A percentile compares a stretch with the other conserved stretches of the same genome.
Evolutionary conservation across 768 basidiomycete genomes (phyloP).

Genomic region (Kwoniella sp.): DNA sequence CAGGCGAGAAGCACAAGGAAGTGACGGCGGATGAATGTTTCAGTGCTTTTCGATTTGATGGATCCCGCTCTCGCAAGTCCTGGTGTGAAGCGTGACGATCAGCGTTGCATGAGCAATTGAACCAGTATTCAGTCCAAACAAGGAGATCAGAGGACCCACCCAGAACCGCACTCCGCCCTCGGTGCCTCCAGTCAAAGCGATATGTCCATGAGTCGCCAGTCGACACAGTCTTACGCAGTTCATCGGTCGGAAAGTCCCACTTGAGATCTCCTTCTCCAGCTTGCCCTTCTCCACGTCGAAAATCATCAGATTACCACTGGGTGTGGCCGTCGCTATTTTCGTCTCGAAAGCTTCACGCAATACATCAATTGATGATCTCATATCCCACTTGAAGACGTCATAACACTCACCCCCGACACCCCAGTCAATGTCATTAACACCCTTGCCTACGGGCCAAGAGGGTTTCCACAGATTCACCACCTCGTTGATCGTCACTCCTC

Average conservation of each 20-base stretch:
- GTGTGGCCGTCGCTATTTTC: constrained; percentile 50
- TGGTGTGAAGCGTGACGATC: constrained; percentile 7
- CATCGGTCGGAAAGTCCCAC: constrained; percentile 49
- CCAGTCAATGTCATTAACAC: constrained; percentile 54
- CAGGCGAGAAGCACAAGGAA: constrained; percentile 47
- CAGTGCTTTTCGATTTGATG: constrained; percentile 35
- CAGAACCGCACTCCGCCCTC: constrained; percentile 51
- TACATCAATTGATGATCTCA: no score
- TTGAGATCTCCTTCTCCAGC: constrained; percentile 41
- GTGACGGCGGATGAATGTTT: constrained; percentile 47
- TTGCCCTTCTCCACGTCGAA: constrained; percentile 50
- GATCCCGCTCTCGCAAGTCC: constrained; percentile 49
- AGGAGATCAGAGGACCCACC: constrained; percentile 34
- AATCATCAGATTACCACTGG: constrained; percentile 51
- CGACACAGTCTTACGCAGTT: constrained; percentile 43
- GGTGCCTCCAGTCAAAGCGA: constrained; percentile 49
- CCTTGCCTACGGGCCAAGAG: constrained; percentile 42
- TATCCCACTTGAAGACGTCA: not conserved
- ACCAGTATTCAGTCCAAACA: not conserved
- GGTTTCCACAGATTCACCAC: constrained; percentile 53
- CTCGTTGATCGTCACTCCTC: constrained; percentile 45
- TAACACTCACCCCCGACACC: constrained; percentile 46
- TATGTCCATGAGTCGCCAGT: constrained; percentile 37
- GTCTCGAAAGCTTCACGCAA: constrained; percentile 48
- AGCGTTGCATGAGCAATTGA: not conserved